phyloP scores from a whole-genome alignment of 2,329 filamentous ascomycete genomes.

The Trichoderma citrinoviride region DNA sequence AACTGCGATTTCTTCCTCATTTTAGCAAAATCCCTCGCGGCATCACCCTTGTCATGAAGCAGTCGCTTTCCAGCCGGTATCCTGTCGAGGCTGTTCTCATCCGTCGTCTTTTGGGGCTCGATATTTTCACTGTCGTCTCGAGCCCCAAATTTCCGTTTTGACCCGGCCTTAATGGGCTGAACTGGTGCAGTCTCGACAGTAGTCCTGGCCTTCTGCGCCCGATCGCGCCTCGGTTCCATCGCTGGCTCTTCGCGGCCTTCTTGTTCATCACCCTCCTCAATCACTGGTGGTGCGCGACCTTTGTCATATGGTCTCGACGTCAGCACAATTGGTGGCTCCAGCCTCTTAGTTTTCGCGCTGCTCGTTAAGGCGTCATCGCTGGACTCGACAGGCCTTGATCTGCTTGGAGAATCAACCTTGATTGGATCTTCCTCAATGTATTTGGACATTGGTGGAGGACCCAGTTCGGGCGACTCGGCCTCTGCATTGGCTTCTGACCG shows the following conservation, averaged over 20 bases:
- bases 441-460: constrained; percentile 58
- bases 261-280: not conserved
- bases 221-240: not conserved
- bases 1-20: constrained; percentile 42
- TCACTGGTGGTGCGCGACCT: not conserved
- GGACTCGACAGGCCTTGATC: constrained; percentile 20
- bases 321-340: constrained; percentile 34
- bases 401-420: constrained; percentile 50
- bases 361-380: not conserved
- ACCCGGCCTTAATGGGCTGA: constrained; percentile 43
- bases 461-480: constrained; percentile 66
- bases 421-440: constrained; percentile 57
- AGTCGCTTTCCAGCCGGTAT: constrained; percentile 29
- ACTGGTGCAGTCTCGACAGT: constrained; percentile 22
- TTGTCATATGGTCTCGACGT: constrained; percentile 24
- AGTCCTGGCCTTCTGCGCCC: not conserved
- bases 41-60: constrained; percentile 37
- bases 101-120: constrained; percentile 27
- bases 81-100: constrained; percentile 33
- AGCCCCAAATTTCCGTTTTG: constrained; percentile 58
- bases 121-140: constrained; percentile 51
- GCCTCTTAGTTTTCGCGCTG: constrained; percentile 29
- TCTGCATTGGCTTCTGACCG: constrained; percentile 48
- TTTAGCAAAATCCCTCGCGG: constrained; percentile 46
- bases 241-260: not conserved